Percentiles rank a stretch among this genome's conserved stretches.
These are phyloP conservation scores for Metschnikowia matae DNA, from an alignment of 805 yeast species.

Conservation along the genomic window DNA sequence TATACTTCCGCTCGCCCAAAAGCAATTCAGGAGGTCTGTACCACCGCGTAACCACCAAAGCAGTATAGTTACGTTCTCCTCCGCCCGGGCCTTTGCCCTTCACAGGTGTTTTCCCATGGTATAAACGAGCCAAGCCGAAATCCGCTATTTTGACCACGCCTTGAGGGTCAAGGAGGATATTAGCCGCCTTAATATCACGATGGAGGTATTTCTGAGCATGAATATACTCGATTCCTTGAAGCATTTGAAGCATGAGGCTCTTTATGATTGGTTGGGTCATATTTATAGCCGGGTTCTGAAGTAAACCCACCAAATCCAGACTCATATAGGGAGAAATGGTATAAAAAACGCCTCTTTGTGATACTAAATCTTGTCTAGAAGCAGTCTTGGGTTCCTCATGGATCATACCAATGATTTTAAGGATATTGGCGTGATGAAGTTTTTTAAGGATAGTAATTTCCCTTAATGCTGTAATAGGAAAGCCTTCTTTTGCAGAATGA, in stretches of 20 bases:
- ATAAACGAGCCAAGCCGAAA: constrained; percentile 85
- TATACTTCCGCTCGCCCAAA: constrained; percentile 78
- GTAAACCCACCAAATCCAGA: constrained; percentile 83
- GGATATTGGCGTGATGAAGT: constrained; percentile 63
- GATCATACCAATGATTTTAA: constrained; percentile 77
- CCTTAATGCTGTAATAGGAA: constrained; percentile 92
- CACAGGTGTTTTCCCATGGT: constrained; percentile 58
- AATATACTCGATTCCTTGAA: constrained; percentile 76
- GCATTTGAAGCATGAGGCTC: constrained; percentile 72
- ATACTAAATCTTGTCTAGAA: constrained; percentile 31
- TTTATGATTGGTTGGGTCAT: constrained; percentile 70
- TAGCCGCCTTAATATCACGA: constrained; percentile 96
- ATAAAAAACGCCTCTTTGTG: constrained; percentile 53
- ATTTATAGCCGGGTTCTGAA: constrained; percentile 69
- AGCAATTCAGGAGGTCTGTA: constrained; percentile 93
- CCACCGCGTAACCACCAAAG: constrained; percentile 91
- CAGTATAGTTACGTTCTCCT: constrained; percentile 50
- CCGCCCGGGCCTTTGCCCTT: constrained; percentile 54
- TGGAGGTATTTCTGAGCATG: constrained; percentile 64
- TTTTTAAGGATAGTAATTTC: constrained; percentile 80
- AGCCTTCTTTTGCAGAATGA: constrained; percentile 72
- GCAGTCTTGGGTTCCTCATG: constrained; percentile 40
- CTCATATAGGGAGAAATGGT: constrained; percentile 93
- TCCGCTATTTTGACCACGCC: constrained; percentile 91
- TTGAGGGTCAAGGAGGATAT: constrained; percentile 68